Base-by-base conservation (phyloP, 345 rosid species). In the Euphorbia pulcherrima region DNA sequence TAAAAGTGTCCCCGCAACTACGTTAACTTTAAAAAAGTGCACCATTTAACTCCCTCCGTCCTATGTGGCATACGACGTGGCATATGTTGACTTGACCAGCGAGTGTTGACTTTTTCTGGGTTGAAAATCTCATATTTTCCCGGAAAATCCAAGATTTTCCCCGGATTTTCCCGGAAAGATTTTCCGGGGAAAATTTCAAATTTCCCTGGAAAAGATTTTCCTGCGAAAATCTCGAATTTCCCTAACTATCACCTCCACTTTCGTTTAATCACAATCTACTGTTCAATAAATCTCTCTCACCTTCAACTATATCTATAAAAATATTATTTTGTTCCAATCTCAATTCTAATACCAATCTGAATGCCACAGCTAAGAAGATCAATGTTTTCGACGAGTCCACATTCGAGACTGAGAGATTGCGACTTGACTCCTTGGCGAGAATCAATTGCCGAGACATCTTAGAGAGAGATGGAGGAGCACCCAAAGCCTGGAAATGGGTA, bases 401-500 rank as follows among this genome's bases (percentile, higher is more conserved):
- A 60, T 90, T 72, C 53, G 97, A 90, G 65, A 77, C 89, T 24
- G 83, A 92, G 72, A 74, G 96, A 73, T 76, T 80, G 52, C 75
- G 86, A 10, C 79, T 87, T 40, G 98, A 92, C 77, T 84, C 92
- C 29, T 68, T 64, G 61, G 92, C 92, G 18, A 65, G 71, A 79
- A 21, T 62, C 78, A 11, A 90, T 92, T 97, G 92, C 86, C 6
- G 89, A 90, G 77, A 70, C 75, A 17, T 83, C 90, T 4, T 75
- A 51, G 66, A 65, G 79, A 47, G 87, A 80, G 55, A 75, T 65
- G 27, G 81, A 81, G 30, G 75, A 44, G 82, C 74, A 54, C 88
- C 97, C 18, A 87, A 78, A 80, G 92, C 96, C 17, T 90, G 98
- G 98, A 92, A 90, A 75, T 92, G 98, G 98, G 65, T 78, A 0